Evolutionary conservation across 495 filamentous ascomycete species (phyloP), one percentile per base, ranked within the genome.

Genomic region (Annulohypoxylon nitens): DNA sequence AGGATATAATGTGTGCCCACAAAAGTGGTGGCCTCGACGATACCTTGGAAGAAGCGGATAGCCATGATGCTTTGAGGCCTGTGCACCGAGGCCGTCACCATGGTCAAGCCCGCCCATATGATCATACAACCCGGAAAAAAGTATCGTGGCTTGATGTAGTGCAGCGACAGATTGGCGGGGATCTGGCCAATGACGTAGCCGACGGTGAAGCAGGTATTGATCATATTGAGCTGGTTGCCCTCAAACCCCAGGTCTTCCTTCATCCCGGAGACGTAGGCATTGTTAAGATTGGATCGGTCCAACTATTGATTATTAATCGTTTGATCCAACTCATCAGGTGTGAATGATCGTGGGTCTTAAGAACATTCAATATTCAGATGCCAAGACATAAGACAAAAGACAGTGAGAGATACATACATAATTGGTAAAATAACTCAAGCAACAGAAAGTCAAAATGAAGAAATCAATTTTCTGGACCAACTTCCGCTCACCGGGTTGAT

Each of bases 241-340:
- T 78, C 68, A 64, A 91, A 88, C 64, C 77, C 69, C 11, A 91
- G 82, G 68, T 90, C 88, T 62, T 90, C 87, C 65, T 88, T 89
- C 89, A 92, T 90, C 1, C 90, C 90, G 0, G 86, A 87, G 30
- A 91, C 87, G 78, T 91, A 91, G 66, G 90, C 89, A 83, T 90
- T 89, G 69, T 81, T 81, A 11, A 92, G 69, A 72, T 90, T 90
- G 16, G 85, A 82, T 6, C 88, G 84, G 76, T 91, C 90, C 34
- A 91, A 82, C 77, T 78, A 23, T 3, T 50, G 18, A 80, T 30
- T 80, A 65, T 82, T 79, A 74, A 76, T 12, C 7, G 48, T 41
- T 47, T 25, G 12, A 18, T 36, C 10, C 10, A 7, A 37, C 12
- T 26, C 67, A 25, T 20, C 18, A 12, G 23, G 12, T 18, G 26